A percentile compares a stretch with the other conserved stretches of the same genome.
Conservation (phyloP, 495 filamentous ascomycete genomes). For the Trypethelium eluteriae region DNA sequence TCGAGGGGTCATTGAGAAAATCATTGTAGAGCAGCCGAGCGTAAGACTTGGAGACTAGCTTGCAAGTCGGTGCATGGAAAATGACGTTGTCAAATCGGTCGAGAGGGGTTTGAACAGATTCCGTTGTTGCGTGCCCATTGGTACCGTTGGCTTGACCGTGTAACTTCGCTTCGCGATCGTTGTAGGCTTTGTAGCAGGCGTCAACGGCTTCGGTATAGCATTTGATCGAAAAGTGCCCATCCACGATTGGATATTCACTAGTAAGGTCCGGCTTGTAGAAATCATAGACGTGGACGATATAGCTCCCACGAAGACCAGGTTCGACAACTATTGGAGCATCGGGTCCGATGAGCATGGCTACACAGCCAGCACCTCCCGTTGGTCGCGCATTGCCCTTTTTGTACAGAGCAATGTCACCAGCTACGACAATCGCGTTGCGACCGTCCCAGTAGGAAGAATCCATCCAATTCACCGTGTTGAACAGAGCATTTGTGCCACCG, state of each 20-base stretch:
- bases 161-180: constrained; percentile 67
- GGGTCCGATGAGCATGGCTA: constrained; percentile 90
- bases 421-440: constrained; percentile 83
- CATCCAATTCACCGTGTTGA: constrained; percentile 96
- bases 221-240: constrained; percentile 87
- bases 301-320: constrained; percentile 81
- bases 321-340: constrained; percentile 88
- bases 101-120: constrained; percentile 56
- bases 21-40: constrained; percentile 95
- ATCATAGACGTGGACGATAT: constrained; percentile 94
- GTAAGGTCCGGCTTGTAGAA: constrained; percentile 99
- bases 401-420: constrained; percentile 96
- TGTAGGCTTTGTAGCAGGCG: constrained; percentile 91
- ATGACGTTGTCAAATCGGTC: constrained; percentile 94
- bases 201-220: constrained; percentile 97
- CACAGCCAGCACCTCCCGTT: constrained; percentile 89
- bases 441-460: constrained; percentile 98
- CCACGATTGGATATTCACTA: constrained; percentile 94
- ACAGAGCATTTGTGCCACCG: constrained; percentile 92
- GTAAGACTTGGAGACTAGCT: constrained; percentile 92
- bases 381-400: constrained; percentile 92
- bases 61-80: constrained; percentile 97
- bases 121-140: constrained; percentile 35
- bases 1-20: constrained; percentile 69
- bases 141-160: constrained; percentile 52